Evolutionary conservation across 495 filamentous ascomycete species (phyloP).

Genomic region (Physcia stellaris): DNA sequence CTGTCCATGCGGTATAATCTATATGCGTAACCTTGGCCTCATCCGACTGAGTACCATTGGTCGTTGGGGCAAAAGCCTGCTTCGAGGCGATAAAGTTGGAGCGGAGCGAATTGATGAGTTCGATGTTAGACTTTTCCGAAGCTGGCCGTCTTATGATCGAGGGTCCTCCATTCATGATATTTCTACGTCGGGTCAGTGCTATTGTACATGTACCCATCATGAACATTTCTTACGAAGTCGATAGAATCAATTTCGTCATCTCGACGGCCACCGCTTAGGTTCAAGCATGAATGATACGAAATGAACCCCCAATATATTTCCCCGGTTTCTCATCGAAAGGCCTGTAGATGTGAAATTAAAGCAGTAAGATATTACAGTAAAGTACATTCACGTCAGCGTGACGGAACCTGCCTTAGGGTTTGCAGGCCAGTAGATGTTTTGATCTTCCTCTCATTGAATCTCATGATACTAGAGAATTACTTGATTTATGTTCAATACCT

Average conservation of each 20-base stretch:
- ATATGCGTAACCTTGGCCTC: conserved; percentile 19
- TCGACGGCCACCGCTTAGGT: too few species aligned
- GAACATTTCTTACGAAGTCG: conserved; percentile 51
- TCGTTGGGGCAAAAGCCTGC: conserved; percentile 27
- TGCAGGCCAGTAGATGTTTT: too few species aligned
- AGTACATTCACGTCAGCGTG: too few species aligned
- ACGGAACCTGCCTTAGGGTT: too few species aligned
- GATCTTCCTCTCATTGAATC: too few species aligned
- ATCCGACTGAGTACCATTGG: conserved; percentile 15
- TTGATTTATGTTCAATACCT: too few species aligned
- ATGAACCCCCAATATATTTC: too few species aligned
- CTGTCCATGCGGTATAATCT: conserved; percentile 47
- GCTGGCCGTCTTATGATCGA: conserved; percentile 67
- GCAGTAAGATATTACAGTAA: too few species aligned
- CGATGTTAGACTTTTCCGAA: conserved; percentile 69
- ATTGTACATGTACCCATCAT: conserved; percentile 5
- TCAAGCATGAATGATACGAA: too few species aligned
- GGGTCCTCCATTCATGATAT: conserved; percentile 68
- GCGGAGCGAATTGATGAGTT: conserved; percentile 74
- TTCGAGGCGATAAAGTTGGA: conserved; percentile 64
- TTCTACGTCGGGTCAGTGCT: conserved; percentile 35
- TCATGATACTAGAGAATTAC: too few species aligned
- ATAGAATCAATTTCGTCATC: conserved; percentile 74
- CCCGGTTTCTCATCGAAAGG: too few species aligned
- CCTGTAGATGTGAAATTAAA: too few species aligned